Evolutionary conservation across 1,284 basidiomycete species (phyloP), one percentile per base, ranked within the genome.

Genomic region (Rhodotorula glutinis): DNA sequence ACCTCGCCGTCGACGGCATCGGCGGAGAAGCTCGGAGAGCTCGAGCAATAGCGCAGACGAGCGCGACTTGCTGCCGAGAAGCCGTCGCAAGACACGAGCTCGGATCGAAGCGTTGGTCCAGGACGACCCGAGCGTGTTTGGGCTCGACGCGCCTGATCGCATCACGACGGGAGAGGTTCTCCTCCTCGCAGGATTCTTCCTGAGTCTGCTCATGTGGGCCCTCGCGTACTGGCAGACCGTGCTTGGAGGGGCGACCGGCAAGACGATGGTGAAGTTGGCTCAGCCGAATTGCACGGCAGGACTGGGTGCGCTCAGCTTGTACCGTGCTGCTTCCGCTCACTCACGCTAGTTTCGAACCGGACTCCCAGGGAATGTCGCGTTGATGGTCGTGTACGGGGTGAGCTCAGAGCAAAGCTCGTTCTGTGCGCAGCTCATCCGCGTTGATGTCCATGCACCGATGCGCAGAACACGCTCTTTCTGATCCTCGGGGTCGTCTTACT

Each of bases 221-320:
- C n/a, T 23, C 1, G 49, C 54, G 13, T 38, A 63, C 13, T 57
- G 30, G 23, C 13, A 46, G 5, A 65, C 64, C 0, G 33, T 70
- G 9, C 27, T 66, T 1, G 68, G 68, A 19, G 68, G 64, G 0
- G 59, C 56, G 23, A 52, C 49, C 1, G 56, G 59, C 8, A 44
- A 52, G 25, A 61, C 64, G 21, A 43, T 19, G 46, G 59, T 64
- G 7, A 41, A 51, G 11, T 27, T 70, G 10, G 44, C 61, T 2
- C 68, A 70, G 53, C 57, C 68, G 4, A 66, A 70, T 44, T 70
- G 68, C 27, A 66, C 62, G 2, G 51, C 46, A 21, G 58, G 64
- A 1, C 53, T 70, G 0, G 68, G 68, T 49, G 30, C 13, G 23
- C 30, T 56, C 3, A 7, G n/a, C 5, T 25, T 57, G 21, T 21